Conservation (phyloP, 352 stramenopile genomes). For the Phytophthora citricola region DNA sequence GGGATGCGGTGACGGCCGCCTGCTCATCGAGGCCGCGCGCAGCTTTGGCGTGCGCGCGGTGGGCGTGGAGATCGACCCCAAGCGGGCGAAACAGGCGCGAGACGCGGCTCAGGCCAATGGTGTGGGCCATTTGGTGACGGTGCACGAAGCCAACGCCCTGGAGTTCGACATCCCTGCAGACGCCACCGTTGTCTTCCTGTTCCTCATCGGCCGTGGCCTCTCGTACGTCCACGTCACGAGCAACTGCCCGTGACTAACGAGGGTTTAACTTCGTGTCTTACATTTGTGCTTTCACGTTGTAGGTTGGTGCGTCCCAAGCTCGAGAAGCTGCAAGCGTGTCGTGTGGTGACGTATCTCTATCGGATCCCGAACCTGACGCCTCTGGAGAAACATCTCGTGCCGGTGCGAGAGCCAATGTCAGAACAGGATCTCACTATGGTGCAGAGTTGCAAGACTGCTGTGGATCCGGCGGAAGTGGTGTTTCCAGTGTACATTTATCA, state of each 20-base stretch:
- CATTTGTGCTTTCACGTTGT: neutral
- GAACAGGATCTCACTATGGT: slow-evolving; percentile 10
- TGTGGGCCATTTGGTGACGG: slow-evolving; percentile 62
- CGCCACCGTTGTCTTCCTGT: slow-evolving; percentile 81
- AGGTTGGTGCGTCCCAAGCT: slow-evolving; percentile 65
- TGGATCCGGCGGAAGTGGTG: slow-evolving; percentile 38
- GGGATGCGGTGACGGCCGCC: slow-evolving; percentile 79
- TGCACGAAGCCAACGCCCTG: slow-evolving; percentile 75
- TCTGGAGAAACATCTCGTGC: slow-evolving; percentile 58
- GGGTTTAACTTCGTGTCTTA: neutral
- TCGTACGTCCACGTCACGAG: slow-evolving; percentile 50
- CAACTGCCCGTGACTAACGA: slow-evolving; percentile 17
- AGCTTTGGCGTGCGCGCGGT: slow-evolving; percentile 57
- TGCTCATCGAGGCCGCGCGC: slow-evolving; percentile 66
- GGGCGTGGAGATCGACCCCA: slow-evolving; percentile 72
- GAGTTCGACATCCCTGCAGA: slow-evolving; percentile 66
- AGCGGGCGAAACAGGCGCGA: slow-evolving; percentile 43
- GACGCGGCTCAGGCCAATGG: slow-evolving; percentile 27
- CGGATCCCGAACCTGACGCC: slow-evolving; percentile 50
- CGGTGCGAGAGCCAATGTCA: slow-evolving; percentile 35
- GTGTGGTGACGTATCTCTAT: slow-evolving; percentile 85
- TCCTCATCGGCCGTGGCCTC: slow-evolving; percentile 78
- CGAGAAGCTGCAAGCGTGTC: slow-evolving; percentile 46
- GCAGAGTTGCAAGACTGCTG: neutral
- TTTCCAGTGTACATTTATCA: slow-evolving; percentile 85